A percentile compares a stretch with the other conserved stretches of the same genome.
phyloP scores from a whole-genome alignment of 2,329 filamentous ascomycete genomes.

The Aspergillus unguis region DNA sequence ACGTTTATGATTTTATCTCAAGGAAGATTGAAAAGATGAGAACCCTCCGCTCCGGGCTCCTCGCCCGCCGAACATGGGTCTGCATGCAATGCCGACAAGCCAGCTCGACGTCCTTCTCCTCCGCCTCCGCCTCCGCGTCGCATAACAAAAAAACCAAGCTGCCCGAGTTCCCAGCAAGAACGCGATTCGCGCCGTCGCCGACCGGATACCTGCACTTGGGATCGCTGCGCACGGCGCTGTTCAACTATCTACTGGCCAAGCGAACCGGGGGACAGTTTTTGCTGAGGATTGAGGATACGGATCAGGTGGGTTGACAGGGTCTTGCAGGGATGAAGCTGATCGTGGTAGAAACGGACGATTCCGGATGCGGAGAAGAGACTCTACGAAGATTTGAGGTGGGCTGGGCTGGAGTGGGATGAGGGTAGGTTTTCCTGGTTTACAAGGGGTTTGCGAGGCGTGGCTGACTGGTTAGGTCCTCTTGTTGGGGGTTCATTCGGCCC shows the following conservation, averaged over 20 bases:
- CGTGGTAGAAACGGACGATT: slow-evolving; percentile 70
- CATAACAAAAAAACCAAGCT: slow-evolving; percentile 36
- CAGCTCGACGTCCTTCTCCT: slow-evolving; percentile 25
- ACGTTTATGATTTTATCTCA: not conserved
- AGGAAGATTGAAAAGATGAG: slow-evolving; percentile 24
- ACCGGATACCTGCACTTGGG: slow-evolving; percentile 92
- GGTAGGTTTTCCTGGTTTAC: slow-evolving; percentile 46
- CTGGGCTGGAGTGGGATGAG: slow-evolving; percentile 90
- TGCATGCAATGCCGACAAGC: slow-evolving; percentile 35
- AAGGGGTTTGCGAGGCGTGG: slow-evolving; percentile 5
- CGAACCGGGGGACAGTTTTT: slow-evolving; percentile 87
- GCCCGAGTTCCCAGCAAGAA: slow-evolving; percentile 61
- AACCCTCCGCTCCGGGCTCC: slow-evolving; percentile 20
- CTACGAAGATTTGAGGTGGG: slow-evolving; percentile 80
- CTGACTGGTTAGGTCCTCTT: slow-evolving; percentile 60
- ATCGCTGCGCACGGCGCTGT: slow-evolving; percentile 87
- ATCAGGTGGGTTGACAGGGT: slow-evolving; percentile 60
- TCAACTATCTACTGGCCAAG: slow-evolving; percentile 87
- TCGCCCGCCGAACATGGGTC: slow-evolving; percentile 34
- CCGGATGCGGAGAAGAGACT: slow-evolving; percentile 73
- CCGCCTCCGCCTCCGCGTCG: slow-evolving; percentile 13
- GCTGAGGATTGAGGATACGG: slow-evolving; percentile 89
- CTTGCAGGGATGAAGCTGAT: slow-evolving; percentile 17
- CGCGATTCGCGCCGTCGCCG: slow-evolving; percentile 91
- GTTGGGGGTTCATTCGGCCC: slow-evolving; percentile 78